Evolutionary conservation across 75 land plant genomes (phyloP), one percentile per base, ranked within the genome.

Genomic region (Selaginella moellendorffii): DNA sequence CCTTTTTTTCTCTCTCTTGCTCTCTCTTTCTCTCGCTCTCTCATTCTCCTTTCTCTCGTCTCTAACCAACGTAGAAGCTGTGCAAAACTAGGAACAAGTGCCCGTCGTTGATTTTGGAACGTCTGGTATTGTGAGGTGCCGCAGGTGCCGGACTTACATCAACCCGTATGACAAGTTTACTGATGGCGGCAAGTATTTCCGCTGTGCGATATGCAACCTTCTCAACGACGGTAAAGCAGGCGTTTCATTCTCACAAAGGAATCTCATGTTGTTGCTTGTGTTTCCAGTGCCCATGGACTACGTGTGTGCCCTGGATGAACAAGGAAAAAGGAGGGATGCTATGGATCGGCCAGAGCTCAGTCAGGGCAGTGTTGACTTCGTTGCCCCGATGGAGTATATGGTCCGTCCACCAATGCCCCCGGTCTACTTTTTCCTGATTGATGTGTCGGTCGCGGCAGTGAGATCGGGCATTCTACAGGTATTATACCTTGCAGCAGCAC

Each of bases 321-420:
- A 59, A 76, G 96, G 96, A 58, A 76, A 77, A 54, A 75, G 98
- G 66, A 65, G 71, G 64, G 98, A 93, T 74, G 68, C 76, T 46
- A 78, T 81, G 71, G 76, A 83, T 52, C 76, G 87, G 31, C 91
- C 91, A 26, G 99, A 95, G 69, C 91, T 95, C 63, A 74, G 73
- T 25, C 69, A 73, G 54, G 99, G 91, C 26, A 90, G 88, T 78
- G 97, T 95, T 1, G 99, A 95, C 20, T 86, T 89, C 74, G 83
- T 95, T 80, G 99, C 99, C 54, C 82, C 97, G 23, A 83, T 96
- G 19, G 99, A 95, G 36, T 95, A 90, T 61, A 95, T 95, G 99
- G 84, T 90, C 23, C 90, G 99, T 51, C 97, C 99, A 1, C 99
- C 99, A 18, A 95, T 95, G 99, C 99, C 99, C 20, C 99, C 99